Evolutionary conservation across 768 basidiomycete genomes (phyloP).

Genomic region (Suillus paluster): DNA sequence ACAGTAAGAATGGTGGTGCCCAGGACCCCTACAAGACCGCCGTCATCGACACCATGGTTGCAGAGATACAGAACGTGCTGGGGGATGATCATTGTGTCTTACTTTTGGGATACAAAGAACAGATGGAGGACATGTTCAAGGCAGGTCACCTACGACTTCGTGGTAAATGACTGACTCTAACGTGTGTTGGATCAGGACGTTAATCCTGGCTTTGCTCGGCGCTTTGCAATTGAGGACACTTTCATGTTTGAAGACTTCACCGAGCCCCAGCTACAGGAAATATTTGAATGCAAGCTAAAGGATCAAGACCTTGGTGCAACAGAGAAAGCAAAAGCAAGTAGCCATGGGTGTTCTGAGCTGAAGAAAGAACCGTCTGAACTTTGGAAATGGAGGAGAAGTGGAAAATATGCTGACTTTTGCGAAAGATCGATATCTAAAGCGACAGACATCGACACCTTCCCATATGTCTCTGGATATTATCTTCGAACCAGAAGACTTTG

Average conservation of each 20-base stretch:
- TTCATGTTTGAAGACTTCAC: constrained; percentile 73
- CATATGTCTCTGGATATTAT: constrained; percentile 23
- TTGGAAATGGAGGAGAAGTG: constrained; percentile 68
- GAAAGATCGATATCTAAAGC: constrained; percentile 51
- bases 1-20: constrained; percentile 40
- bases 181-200: constrained; percentile 51
- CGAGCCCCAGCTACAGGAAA: constrained; percentile 52
- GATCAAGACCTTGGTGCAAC: constrained; percentile 62
- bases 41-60: constrained; percentile 77
- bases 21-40: constrained; percentile 64
- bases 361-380: constrained; percentile 53
- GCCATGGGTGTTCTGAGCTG: constrained; percentile 52
- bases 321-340: constrained; percentile 54
- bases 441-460: constrained; percentile 34
- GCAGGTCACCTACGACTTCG: constrained; percentile 33
- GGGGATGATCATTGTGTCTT: constrained; percentile 75
- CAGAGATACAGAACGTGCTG: constrained; percentile 69
- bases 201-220: constrained; percentile 67
- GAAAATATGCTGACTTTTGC: constrained; percentile 60
- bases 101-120: constrained; percentile 63
- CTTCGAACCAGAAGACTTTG: constrained; percentile 58
- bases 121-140: constrained; percentile 80
- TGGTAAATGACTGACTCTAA: neutral
- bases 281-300: constrained; percentile 60
- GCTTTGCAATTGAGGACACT: constrained; percentile 70